These are phyloP conservation scores for Spergularia marina DNA, from an alignment of 148 eudicot species.

Conservation along the genomic window DNA sequence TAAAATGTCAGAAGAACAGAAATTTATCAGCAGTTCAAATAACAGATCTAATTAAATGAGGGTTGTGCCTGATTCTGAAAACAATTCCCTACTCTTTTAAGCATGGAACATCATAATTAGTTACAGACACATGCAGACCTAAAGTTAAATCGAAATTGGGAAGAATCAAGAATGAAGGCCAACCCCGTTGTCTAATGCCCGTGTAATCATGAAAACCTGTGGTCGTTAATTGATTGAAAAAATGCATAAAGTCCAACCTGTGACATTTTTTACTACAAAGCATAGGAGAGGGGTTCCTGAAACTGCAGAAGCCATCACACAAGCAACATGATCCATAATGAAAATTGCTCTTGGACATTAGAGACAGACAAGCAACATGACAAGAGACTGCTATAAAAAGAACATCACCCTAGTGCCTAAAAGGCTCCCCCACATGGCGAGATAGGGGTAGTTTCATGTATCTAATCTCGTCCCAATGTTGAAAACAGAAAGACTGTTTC, in stretches of 20 bases:
- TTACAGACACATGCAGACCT: background rate
- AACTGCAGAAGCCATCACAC: no score
- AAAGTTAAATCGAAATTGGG: background rate
- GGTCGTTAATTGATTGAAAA: no score
- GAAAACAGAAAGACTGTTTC: background rate
- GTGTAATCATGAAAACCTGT: background rate
- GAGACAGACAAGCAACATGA: no score
- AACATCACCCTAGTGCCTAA: background rate
- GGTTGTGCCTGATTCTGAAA: background rate
- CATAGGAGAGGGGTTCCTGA: no score
- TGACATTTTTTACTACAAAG: no score
- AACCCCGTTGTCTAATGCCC: background rate
- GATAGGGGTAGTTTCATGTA: background rate
- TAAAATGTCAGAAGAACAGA: conserved; percentile 1
- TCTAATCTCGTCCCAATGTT: background rate
- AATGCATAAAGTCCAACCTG: no score
- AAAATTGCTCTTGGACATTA: no score
- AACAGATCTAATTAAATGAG: background rate
- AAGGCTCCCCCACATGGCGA: background rate
- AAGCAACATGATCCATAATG: no score
- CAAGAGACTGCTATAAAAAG: background rate
- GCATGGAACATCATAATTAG: background rate
- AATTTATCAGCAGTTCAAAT: background rate
- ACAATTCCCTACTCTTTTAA: background rate
- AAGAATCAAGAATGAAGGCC: background rate